These are phyloP conservation scores for Knoxdaviesia proteae DNA, from an alignment of 2,329 filamentous ascomycete genomes.

Conservation along the genomic window DNA sequence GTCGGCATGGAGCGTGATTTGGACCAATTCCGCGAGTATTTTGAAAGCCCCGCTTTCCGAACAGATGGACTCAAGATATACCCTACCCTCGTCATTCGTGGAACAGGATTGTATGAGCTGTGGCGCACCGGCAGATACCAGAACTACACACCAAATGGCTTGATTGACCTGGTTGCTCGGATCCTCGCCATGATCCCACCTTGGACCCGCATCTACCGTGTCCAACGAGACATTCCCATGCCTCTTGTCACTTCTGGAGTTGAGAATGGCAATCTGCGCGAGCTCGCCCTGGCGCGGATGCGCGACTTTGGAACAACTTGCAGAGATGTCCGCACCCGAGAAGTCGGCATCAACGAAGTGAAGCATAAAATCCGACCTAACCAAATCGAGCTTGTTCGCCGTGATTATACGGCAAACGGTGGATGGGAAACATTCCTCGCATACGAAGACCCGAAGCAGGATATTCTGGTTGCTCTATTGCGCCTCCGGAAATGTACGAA, in stretches of 20 bases:
- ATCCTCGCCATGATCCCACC: constrained; percentile 87
- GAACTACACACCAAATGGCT: constrained; percentile 93
- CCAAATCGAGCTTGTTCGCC: constrained; percentile 82
- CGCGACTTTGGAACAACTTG: constrained; percentile 97
- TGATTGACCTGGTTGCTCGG: constrained; percentile 89
- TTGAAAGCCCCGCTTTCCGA: constrained; percentile 85
- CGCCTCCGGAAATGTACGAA: constrained; percentile 76
- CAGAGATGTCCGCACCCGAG: constrained; percentile 83
- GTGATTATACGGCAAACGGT: constrained; percentile 86
- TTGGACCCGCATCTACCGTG: constrained; percentile 96
- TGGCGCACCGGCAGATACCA: constrained; percentile 96
- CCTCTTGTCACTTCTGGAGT: constrained; percentile 95
- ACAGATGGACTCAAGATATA: constrained; percentile 98
- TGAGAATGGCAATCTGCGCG: constrained; percentile 89
- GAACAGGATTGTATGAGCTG: constrained; percentile 87
- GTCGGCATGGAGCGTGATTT: constrained; percentile 96
- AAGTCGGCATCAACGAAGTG: constrained; percentile 96
- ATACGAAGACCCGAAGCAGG: constrained; percentile 96
- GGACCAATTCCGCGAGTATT: constrained; percentile 94
- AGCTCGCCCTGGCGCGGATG: constrained; percentile 89
- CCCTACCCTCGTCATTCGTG: constrained; percentile 87
- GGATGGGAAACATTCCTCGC: constrained; percentile 98
- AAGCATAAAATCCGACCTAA: constrained; percentile 96
- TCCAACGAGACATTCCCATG: constrained; percentile 99
- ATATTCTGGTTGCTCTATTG: constrained; percentile 83